Conservation (phyloP, 1,284 basidiomycete species). For the Tilletia indica region DNA sequence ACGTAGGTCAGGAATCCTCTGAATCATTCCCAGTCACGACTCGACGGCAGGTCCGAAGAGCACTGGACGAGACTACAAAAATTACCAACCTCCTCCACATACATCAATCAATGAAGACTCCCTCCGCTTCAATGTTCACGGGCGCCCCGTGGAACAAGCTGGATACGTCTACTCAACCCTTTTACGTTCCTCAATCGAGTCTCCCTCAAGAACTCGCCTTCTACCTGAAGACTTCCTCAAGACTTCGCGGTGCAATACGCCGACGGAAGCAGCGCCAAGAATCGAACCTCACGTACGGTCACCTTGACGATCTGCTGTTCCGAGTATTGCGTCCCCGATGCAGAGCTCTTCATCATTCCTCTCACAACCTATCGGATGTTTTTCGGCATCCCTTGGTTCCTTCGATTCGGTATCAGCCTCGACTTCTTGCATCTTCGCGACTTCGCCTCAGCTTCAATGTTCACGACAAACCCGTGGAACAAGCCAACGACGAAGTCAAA, state of each 20-base stretch:
- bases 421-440: not conserved
- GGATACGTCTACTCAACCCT: not conserved
- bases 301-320: conserved; percentile 2
- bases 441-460: not conserved
- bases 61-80: too few relatives aligned
- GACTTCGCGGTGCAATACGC: not conserved
- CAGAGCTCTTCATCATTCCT: not conserved
- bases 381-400: conserved; percentile 12
- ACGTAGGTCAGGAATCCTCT: too few relatives aligned
- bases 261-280: not conserved
- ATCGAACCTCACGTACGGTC: not conserved
- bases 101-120: too few relatives aligned
- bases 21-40: too few relatives aligned
- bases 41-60: too few relatives aligned
- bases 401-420: not conserved
- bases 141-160: too few relatives aligned
- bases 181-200: too few relatives aligned
- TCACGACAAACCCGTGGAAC: not conserved
- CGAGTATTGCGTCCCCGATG: not conserved
- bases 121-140: too few relatives aligned
- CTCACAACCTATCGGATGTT: conserved; percentile 9
- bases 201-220: not conserved
- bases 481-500: not conserved
- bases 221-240: not conserved
- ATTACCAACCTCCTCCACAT: too few relatives aligned